Base-by-base conservation (phyloP, 257 asterid genomes). In the Solanum chiquidenum region DNA sequence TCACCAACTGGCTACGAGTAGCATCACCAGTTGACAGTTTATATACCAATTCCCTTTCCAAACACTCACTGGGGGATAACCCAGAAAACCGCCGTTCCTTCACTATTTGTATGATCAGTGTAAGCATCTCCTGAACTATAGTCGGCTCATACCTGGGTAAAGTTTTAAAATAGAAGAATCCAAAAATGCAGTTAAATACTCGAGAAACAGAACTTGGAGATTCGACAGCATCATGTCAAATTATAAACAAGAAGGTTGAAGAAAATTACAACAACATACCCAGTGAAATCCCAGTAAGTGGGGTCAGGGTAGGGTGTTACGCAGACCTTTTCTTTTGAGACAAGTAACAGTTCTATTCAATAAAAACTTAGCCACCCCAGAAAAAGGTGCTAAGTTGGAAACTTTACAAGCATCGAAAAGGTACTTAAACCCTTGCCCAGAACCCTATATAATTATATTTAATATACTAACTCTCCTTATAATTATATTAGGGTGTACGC, bases 51-150 rank as follows among this genome's bases (percentile, higher is more conserved):
- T 94, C 99, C 85, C 97, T 93, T 90, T 87, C 92, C 94, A 97
- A 90, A 92, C 96, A 95, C 83, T 96, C 99, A 79, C 92, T 93
- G 88, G 93, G 91, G 46, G 95, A 91, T 89, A 95, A 88, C 92
- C 99, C 99, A 91, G 98, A 96, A 90, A 94, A 95, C 86, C 98
- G 92, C 77, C 99, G 90, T 91, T 97, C 99, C 91, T 96, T 96
- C 86, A 97, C 95, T 86, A 96, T 92, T 92, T 96, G 99, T 88
- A 96, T 93, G 62, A 97, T 91, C 73, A 97, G 98, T 40, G 95
- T 90, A 82, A 97, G 95, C 99, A 97, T 96, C 83, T 96, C 99
- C 71, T 94, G 91, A 84, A 96, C 95, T 85, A 95, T 91, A 90
- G 89, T 85, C 38, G 99, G 91, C 90, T 97, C 99, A 82, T 94